Conservation (phyloP, 352 stramenopile species). For the Globisporangium nodosum region DNA sequence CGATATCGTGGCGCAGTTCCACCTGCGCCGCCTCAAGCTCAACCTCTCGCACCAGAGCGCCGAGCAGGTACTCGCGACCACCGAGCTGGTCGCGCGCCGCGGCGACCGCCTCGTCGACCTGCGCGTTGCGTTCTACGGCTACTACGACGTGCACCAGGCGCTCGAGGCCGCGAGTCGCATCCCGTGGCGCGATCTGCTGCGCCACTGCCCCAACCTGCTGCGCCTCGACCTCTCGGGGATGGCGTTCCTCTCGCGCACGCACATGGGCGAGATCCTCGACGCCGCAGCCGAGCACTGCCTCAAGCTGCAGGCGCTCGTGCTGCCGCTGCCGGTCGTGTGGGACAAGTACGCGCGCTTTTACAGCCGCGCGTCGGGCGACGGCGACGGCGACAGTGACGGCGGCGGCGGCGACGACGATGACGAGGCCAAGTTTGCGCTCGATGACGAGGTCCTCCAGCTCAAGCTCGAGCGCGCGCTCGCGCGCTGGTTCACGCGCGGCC, state of each 20-base stretch:
- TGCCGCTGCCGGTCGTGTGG: conserved; percentile 39
- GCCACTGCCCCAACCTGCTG: conserved; percentile 36
- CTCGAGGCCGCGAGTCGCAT: conserved; percentile 18
- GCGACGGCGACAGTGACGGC: neutral
- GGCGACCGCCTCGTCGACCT: conserved; percentile 30
- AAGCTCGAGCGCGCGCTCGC: conserved; percentile 31
- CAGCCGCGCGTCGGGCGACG: conserved; percentile 3
- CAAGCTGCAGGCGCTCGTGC: conserved; percentile 37
- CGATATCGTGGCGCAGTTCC: conserved; percentile 37
- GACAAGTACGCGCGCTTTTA: conserved; percentile 25
- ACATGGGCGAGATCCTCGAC: conserved; percentile 29
- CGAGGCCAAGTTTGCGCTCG: conserved; percentile 9
- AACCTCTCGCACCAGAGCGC: conserved; percentile 42
- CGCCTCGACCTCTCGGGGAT: conserved; percentile 45
- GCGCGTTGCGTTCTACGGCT: conserved; percentile 41
- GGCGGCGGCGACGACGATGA: neutral
- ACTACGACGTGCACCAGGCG: conserved; percentile 22
- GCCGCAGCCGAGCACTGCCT: conserved; percentile 32
- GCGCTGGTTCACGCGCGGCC: conserved; percentile 32
- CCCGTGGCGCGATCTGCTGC: conserved; percentile 25
- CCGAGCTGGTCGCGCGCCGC: conserved; percentile 12
- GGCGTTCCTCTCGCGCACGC: conserved; percentile 33
- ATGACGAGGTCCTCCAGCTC: conserved; percentile 23
- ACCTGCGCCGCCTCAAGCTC: conserved; percentile 32
- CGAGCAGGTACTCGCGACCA: conserved; percentile 19